Conservation (phyloP, 2,329 filamentous ascomycete genomes). For the Hirsutella minnesotensis region DNA sequence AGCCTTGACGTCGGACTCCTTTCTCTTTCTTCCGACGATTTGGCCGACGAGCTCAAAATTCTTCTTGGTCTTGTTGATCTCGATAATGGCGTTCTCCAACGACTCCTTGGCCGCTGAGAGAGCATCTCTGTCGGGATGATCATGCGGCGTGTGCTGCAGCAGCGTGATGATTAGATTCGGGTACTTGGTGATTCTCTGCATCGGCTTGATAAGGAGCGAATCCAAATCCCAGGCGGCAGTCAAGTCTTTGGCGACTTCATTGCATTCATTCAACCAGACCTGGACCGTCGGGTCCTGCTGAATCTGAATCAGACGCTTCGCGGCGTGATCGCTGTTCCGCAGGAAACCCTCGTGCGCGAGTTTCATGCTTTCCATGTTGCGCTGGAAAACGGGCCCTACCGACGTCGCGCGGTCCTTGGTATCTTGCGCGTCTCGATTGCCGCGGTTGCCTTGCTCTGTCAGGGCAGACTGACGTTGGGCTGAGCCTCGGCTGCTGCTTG, state of each 20-base stretch:
- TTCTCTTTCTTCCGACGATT: constrained; percentile 73
- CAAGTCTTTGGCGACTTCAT: constrained; percentile 81
- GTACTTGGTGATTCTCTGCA: constrained; percentile 90
- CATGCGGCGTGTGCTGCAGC: constrained; percentile 63
- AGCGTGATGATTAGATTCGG: constrained; percentile 74
- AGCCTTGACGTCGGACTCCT: constrained; percentile 78
- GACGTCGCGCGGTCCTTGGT: constrained; percentile 38
- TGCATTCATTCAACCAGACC: constrained; percentile 90
- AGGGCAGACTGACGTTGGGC: constrained; percentile 27
- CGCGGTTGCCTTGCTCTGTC: constrained; percentile 27
- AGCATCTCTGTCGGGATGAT: constrained; percentile 69
- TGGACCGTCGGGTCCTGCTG: constrained; percentile 51
- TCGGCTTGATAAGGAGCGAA: constrained; percentile 92
- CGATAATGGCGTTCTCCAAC: constrained; percentile 57
- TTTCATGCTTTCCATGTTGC: constrained; percentile 49
- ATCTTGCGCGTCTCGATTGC: constrained; percentile 33
- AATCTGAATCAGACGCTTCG: constrained; percentile 48
- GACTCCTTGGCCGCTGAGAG: constrained; percentile 42
- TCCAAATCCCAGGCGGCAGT: constrained; percentile 92
- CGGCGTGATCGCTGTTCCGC: constrained; percentile 50
- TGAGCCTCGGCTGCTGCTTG: constrained; percentile 35
- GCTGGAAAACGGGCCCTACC: constrained; percentile 41
- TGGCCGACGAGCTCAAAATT: constrained; percentile 86
- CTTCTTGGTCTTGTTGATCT: constrained; percentile 94
- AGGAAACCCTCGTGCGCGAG: constrained; percentile 49